A percentile compares a stretch with the other conserved stretches of the same genome.
Evolutionary conservation across 176 grass and related monocot genomes (phyloP).

Genomic region (Oryza glumipatula): DNA sequence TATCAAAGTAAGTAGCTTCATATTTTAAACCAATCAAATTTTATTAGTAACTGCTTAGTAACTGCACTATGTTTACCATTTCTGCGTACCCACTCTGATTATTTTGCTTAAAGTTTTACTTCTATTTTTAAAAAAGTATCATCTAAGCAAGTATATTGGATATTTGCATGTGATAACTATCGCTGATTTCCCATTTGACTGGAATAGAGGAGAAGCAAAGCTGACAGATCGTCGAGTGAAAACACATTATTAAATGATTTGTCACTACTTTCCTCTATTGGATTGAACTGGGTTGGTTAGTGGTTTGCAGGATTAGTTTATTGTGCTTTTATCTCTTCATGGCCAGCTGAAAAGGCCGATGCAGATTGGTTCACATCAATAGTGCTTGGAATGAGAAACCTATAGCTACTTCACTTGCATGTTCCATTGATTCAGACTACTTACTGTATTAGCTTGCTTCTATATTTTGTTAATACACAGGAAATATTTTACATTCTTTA

Average conservation of each 20-base stretch:
- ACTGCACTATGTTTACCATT: slow-evolving; percentile 9
- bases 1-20: slow-evolving; percentile 55
- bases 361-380: neutral
- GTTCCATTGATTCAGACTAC: neutral
- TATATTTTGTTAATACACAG: slow-evolving; percentile 27
- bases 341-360: neutral
- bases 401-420: neutral
- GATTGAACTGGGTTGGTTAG: neutral
- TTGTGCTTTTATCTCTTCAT: neutral
- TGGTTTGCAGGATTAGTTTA: neutral
- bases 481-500: neutral
- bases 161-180: slow-evolving; percentile 8
- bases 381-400: slow-evolving; percentile 15
- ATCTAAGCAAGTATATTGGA: neutral
- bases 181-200: slow-evolving; percentile 25
- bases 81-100: neutral
- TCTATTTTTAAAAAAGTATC: slow-evolving; percentile 15
- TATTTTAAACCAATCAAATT: neutral
- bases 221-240: neutral
- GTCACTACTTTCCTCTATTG: neutral
- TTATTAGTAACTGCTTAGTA: slow-evolving; percentile 1
- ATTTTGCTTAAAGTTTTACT: slow-evolving; percentile 22
- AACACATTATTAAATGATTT: neutral
- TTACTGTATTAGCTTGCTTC: neutral
- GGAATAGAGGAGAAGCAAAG: slow-evolving; percentile 20